Base-by-base conservation (phyloP, 768 basidiomycete species). In the Pseudohyphozyma bogoriensis region DNA sequence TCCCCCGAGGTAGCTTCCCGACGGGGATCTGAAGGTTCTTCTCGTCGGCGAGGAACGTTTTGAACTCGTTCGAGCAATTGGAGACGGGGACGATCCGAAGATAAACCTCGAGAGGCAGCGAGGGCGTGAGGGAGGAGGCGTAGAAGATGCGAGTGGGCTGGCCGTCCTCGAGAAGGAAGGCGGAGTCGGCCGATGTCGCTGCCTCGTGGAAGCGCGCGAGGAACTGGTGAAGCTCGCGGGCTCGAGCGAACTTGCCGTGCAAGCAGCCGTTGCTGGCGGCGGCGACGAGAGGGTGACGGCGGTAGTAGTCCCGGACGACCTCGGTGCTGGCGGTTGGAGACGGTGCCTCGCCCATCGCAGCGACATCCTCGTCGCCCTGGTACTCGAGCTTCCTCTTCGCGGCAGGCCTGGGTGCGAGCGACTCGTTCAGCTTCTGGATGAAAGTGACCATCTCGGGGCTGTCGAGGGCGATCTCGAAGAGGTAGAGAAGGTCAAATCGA, bases 231-330 rank as follows among this genome's bases (percentile, higher is more conserved):
- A 88, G 74, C 60, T 81, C 77, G 31, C 82, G 80, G 22, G 82
- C 80, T 46, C 89, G 79, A 2, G 82, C 74, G 33, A 79, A 78
- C 67, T 82, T 83, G 18, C 85, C 87, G 18, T 81, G 76, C 46
- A 85, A 79, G 72, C 80, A 88, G 18, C 88, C 89, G 69, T 86
- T 86, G 32, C 81, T 65, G 65, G 89, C 87, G 3, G 81, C 79
- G n/a, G 85, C 69, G 3, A 86, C 84, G 31, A 81, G 81, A 49
- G 80, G 78, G 69, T 92, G 86, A 3, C 79, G 78, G n/a, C 86
- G 73, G 58, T 89, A 76, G 35, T 81, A 78, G 26, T 83, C 79
- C 36, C 81, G 68, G 8, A 67, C 60, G 3, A 51, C 51, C 10
- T 53, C 58, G 12, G 55, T 29, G 7, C 22, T 35, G 35, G 56